Evolutionary conservation across 345 rosid species (phyloP).

Genomic region (Gossypium australe): DNA sequence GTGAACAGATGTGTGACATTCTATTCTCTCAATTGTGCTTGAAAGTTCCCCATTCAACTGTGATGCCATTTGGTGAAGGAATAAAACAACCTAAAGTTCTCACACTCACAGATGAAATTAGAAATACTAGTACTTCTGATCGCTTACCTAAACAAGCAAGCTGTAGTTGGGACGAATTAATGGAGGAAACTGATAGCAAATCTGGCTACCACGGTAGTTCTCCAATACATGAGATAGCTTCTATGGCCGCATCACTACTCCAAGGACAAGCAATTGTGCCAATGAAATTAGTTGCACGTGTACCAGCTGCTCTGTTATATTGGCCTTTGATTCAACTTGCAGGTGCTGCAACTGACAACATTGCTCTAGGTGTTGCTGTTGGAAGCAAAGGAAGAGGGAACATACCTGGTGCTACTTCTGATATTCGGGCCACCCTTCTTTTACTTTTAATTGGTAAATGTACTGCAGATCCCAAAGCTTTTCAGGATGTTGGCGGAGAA

Average conservation of each 20-base stretch:
- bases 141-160: conserved; percentile 38
- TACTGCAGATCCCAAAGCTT: conserved; percentile 80
- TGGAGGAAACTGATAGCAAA: conserved; percentile 50
- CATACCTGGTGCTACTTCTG: conserved; percentile 92
- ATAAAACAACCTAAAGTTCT: conserved; percentile 29
- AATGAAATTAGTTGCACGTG: conserved; percentile 89
- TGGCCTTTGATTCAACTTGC: conserved; percentile 99
- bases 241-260: conserved; percentile 91
- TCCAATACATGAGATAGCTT: conserved; percentile 55
- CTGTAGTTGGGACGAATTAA: conserved; percentile 24
- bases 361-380: conserved; percentile 91
- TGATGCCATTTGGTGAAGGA: conserved; percentile 41
- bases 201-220: conserved; percentile 35
- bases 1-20: conserved; percentile 91
- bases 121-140: conserved; percentile 34
- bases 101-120: conserved; percentile 32
- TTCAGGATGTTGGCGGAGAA: conserved; percentile 89
- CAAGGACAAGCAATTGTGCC: conserved; percentile 88
- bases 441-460: conserved; percentile 94
- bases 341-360: conserved; percentile 91
- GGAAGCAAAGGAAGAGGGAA: conserved; percentile 99
- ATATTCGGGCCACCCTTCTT: conserved; percentile 85
- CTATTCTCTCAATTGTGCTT: conserved; percentile 94
- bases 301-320: conserved; percentile 83
- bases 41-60: conserved; percentile 60